These are phyloP conservation scores for Scortechinia acanthostroma DNA, from an alignment of 2,329 filamentous ascomycete genomes.

Conservation along the genomic window DNA sequence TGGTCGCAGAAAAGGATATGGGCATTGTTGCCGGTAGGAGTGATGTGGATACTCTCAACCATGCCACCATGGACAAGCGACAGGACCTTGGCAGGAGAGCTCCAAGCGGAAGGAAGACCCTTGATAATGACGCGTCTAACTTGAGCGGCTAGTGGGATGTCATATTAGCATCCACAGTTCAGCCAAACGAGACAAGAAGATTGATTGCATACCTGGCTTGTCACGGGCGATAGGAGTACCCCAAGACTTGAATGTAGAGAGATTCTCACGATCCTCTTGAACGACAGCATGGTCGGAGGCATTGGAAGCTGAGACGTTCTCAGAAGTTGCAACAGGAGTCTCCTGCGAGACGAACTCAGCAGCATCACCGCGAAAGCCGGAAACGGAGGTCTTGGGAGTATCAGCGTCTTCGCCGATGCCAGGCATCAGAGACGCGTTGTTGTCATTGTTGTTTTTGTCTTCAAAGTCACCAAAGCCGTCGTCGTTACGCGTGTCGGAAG, in stretches of 20 bases:
- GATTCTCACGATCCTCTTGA: neutral
- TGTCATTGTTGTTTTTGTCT: too few relatives aligned
- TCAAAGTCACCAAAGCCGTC: too few relatives aligned
- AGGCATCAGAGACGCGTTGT: too few relatives aligned
- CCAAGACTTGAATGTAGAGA: neutral
- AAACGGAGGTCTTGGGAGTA: too few relatives aligned
- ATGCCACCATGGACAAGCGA: neutral
- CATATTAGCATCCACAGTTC: too few relatives aligned
- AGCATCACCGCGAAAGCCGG: too few relatives aligned
- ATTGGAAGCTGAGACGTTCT: too few relatives aligned
- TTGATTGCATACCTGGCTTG: neutral
- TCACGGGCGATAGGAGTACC: neutral
- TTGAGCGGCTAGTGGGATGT: neutral
- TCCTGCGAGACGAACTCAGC: too few relatives aligned
- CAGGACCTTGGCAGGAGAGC: neutral
- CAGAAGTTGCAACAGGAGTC: too few relatives aligned
- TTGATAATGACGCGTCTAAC: neutral
- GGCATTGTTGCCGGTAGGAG: neutral
- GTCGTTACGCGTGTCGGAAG: too few relatives aligned
- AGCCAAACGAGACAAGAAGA: neutral
- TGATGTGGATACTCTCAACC: neutral
- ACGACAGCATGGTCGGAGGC: too few relatives aligned
- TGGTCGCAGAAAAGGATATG: neutral
- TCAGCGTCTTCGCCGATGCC: too few relatives aligned
- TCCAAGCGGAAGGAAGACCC: neutral